These are phyloP conservation scores for Taiozyma onychis DNA, from an alignment of 1,139 yeast genomes.

Conservation along the genomic window DNA sequence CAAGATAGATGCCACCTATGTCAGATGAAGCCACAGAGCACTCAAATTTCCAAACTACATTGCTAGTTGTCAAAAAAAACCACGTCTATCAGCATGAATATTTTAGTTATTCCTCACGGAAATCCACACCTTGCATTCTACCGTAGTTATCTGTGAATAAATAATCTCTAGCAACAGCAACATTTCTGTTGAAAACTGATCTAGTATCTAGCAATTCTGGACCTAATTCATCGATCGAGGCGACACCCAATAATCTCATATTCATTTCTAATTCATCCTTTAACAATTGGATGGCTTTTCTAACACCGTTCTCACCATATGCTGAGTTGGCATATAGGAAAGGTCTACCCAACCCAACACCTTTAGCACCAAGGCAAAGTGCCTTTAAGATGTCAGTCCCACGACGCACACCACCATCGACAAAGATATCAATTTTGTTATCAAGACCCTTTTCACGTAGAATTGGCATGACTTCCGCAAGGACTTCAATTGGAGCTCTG, in stretches of 20 bases:
- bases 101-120: constrained; percentile 15
- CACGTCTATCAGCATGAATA: neutral
- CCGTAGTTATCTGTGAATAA: constrained; percentile 40
- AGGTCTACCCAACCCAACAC: constrained; percentile 73
- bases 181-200: constrained; percentile 32
- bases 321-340: constrained; percentile 67
- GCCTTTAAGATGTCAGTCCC: constrained; percentile 69
- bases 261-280: constrained; percentile 81
- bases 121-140: constrained; percentile 30
- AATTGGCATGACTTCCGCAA: constrained; percentile 58
- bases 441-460: constrained; percentile 39
- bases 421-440: constrained; percentile 34
- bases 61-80: too few relatives aligned
- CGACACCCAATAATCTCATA: constrained; percentile 83
- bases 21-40: constrained; percentile 23
- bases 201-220: constrained; percentile 44
- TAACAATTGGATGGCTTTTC: constrained; percentile 67
- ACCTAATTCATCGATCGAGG: constrained; percentile 54
- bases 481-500: constrained; percentile 61
- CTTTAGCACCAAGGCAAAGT: constrained; percentile 66
- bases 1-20: constrained; percentile 89
- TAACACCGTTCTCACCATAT: constrained; percentile 76
- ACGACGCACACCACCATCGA: constrained; percentile 56
- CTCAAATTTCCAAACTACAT: too few relatives aligned
- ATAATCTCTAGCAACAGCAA: constrained; percentile 41